These are phyloP conservation scores for Artemisia tridentata DNA, from an alignment of 129 eudicot species.

Conservation along the genomic window DNA sequence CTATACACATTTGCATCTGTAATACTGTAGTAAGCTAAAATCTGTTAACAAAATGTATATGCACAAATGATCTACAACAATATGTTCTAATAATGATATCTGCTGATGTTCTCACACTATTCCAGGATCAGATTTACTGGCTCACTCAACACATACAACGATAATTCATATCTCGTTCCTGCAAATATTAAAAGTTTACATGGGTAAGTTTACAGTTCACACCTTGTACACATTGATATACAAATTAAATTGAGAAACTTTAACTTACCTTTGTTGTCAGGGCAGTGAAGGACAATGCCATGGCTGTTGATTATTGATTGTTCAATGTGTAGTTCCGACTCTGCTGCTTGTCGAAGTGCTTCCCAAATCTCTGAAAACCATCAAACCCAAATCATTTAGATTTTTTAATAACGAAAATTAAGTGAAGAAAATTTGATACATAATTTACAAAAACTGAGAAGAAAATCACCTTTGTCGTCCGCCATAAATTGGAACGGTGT, in stretches of 20 bases:
- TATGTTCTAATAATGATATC: conserved; percentile 5
- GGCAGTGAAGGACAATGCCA: conserved; percentile 6
- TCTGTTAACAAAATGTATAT: too few relatives aligned
- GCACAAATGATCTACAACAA: too few relatives aligned
- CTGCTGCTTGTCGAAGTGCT: conserved; percentile 13
- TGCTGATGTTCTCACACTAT: background rate
- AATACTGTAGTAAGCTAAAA: too few relatives aligned
- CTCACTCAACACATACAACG: conserved; percentile 14
- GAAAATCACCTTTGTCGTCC: conserved; percentile 2
- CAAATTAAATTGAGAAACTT: background rate
- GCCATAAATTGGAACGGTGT: background rate
- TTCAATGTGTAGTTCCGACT: conserved; percentile 4
- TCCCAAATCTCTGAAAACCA: conserved; percentile 23
- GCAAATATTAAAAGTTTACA: background rate
- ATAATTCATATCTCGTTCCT: conserved; percentile 27
- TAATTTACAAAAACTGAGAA: background rate
- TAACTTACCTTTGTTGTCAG: conserved; percentile 10
- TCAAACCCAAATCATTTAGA: background rate
- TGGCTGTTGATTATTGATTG: conserved; percentile 15
- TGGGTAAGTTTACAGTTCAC: background rate
- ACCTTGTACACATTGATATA: background rate
- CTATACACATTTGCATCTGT: too few relatives aligned
- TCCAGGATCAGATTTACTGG: conserved; percentile 9
- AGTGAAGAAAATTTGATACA: too few relatives aligned
- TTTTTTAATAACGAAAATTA: too few relatives aligned